phyloP scores from a whole-genome alignment of 2,329 filamentous ascomycete species.

The Colletotrichum chlorophyti region DNA sequence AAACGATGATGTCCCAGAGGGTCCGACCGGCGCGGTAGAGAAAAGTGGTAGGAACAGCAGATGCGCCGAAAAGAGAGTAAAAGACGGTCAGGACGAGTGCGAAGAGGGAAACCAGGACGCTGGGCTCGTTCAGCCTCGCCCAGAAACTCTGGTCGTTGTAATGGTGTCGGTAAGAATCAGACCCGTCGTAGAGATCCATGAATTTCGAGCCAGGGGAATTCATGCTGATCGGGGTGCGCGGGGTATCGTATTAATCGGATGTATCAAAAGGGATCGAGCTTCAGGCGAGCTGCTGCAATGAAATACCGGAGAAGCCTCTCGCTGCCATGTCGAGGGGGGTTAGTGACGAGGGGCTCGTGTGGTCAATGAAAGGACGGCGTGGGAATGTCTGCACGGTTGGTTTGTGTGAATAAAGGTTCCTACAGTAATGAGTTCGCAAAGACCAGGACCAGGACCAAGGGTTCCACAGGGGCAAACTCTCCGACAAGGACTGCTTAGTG shows the following conservation, averaged over 20 bases:
- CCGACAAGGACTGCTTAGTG: slow-evolving; percentile 19
- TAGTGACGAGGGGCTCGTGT: slow-evolving; percentile 2
- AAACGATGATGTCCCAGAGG: slow-evolving; percentile 68
- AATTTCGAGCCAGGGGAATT: slow-evolving; percentile 23
- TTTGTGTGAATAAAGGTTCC: slow-evolving; percentile 1
- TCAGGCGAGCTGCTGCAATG: slow-evolving; percentile 22
- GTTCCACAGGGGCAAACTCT: slow-evolving; percentile 21
- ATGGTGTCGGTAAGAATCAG: slow-evolving; percentile 21
- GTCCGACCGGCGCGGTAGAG: slow-evolving; percentile 45
- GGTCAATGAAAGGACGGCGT: slow-evolving; percentile 11
- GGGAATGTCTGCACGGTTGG: slow-evolving; percentile 14
- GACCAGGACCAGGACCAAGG: slow-evolving; percentile 17
- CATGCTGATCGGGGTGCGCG: slow-evolving; percentile 17
- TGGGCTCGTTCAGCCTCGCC: slow-evolving; percentile 43
- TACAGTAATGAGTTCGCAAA: background rate
- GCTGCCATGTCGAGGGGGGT: slow-evolving; percentile 21
- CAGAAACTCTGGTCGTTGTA: slow-evolving; percentile 29
- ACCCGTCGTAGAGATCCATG: slow-evolving; percentile 22
- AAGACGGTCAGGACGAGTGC: slow-evolving; percentile 41
- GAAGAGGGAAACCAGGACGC: slow-evolving; percentile 41
- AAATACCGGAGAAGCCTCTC: slow-evolving; percentile 4
- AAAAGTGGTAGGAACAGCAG: slow-evolving; percentile 37
- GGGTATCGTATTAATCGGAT: background rate
- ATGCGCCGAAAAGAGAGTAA: slow-evolving; percentile 43
- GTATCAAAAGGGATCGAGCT: slow-evolving; percentile 11